A percentile compares a stretch with the other conserved stretches of the same genome.
Evolutionary conservation across 2,329 filamentous ascomycete genomes (phyloP).

Genomic region (Aspergillus sp.): DNA sequence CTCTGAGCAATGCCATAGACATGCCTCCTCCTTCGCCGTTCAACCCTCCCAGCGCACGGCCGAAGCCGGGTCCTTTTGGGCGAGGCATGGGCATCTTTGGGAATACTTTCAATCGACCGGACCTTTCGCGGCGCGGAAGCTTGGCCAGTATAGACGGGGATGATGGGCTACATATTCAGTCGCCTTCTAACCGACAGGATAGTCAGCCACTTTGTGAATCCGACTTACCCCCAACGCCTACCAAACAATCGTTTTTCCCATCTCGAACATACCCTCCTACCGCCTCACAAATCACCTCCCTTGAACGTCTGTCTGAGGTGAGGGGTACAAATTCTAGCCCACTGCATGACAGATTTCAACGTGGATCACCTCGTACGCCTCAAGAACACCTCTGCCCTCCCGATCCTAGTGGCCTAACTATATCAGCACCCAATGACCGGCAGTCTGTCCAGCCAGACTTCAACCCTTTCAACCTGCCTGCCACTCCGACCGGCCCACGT

Average conservation of each 20-base stretch:
- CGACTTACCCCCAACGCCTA: constrained; percentile 90
- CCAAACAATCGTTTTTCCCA: constrained; percentile 58
- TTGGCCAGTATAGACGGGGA: constrained; percentile 80
- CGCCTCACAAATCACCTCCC: constrained; percentile 32
- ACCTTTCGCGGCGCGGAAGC: constrained; percentile 62
- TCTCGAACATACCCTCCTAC: constrained; percentile 36
- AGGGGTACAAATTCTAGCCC: constrained; percentile 53
- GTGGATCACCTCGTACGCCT: constrained; percentile 72
- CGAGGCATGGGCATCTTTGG: constrained; percentile 64
- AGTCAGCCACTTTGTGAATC: constrained; percentile 61
- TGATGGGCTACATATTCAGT: constrained; percentile 61
- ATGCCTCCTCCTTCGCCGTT: constrained; percentile 81
- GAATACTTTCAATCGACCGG: constrained; percentile 50
- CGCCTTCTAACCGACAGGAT: constrained; percentile 55
- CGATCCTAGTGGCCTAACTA: constrained; percentile 79
- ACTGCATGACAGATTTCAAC: constrained; percentile 54
- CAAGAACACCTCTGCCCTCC: constrained; percentile 71
- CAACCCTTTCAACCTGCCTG: constrained; percentile 59
- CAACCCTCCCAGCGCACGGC: constrained; percentile 60
- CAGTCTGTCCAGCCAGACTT: constrained; percentile 41
- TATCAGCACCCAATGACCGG: constrained; percentile 62
- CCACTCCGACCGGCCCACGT: constrained; percentile 73
- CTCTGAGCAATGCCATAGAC: constrained; percentile 70
- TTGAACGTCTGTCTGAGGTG: constrained; percentile 35
- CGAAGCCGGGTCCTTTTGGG: constrained; percentile 67